These are phyloP conservation scores for Dissophora globulifera DNA, from an alignment of 192 early-diverging fungal genomes.

Conservation along the genomic window DNA sequence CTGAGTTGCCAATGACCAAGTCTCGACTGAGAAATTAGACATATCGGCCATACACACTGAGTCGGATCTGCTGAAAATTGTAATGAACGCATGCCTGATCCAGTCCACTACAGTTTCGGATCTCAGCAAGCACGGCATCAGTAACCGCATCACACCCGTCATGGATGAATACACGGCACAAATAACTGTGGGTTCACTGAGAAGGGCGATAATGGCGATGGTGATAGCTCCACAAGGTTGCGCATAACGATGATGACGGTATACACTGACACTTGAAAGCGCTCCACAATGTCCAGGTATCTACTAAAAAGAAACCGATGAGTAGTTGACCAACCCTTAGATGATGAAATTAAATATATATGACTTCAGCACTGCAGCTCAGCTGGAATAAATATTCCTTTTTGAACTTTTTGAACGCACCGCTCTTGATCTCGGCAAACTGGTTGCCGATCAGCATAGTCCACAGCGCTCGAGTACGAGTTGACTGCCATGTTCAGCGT, in stretches of 20 bases:
- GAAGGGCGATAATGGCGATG: constrained; percentile 68
- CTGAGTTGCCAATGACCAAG: constrained; percentile 71
- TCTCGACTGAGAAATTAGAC: constrained; percentile 90
- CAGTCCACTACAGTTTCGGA: constrained; percentile 96
- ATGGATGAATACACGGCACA: constrained; percentile 72
- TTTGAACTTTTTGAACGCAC: constrained; percentile 97
- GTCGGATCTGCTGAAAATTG: constrained; percentile 95
- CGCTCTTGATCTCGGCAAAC: constrained; percentile 98
- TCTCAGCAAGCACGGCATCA: constrained; percentile 85
- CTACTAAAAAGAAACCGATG: no score
- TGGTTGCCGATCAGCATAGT: constrained; percentile 96
- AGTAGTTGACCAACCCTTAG: no score
- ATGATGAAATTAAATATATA: not conserved
- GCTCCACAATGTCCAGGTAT: constrained; percentile 93
- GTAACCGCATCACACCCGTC: constrained; percentile 70
- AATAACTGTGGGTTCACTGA: constrained; percentile 70
- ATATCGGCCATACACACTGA: constrained; percentile 87
- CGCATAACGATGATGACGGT: constrained; percentile 89
- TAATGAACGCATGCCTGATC: constrained; percentile 98
- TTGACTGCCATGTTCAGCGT: constrained; percentile 97
- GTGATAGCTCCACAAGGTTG: constrained; percentile 89
- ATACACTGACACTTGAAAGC: constrained; percentile 91
- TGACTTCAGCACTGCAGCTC: constrained; percentile 81
- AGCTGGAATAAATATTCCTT: constrained; percentile 97
- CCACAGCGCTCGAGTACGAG: constrained; percentile 94